phyloP scores from a whole-genome alignment of 2,329 filamentous ascomycete species.

The Fusarium stilboides region DNA sequence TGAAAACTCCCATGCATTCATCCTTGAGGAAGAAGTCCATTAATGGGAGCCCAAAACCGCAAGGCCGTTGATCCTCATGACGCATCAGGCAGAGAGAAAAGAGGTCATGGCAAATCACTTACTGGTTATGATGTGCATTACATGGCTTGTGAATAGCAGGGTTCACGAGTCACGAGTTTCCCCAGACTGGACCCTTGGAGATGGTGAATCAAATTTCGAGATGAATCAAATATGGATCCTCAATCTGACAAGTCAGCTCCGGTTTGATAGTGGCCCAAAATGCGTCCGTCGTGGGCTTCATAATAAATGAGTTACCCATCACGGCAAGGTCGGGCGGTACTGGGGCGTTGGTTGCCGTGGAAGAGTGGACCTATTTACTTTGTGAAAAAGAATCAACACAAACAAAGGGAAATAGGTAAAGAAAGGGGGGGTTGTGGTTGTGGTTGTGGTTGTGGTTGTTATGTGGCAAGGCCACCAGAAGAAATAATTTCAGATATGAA shows the following conservation, averaged over 20 bases:
- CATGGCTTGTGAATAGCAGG: slow-evolving; percentile 26
- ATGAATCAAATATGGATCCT: slow-evolving; percentile 29
- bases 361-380: slow-evolving; percentile 51
- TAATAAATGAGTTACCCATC: slow-evolving; percentile 47
- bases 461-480: slow-evolving; percentile 38
- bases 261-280: slow-evolving; percentile 29
- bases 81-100: neutral
- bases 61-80: neutral
- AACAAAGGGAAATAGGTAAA: slow-evolving; percentile 42
- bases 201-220: slow-evolving; percentile 23
- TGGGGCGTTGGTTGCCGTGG: slow-evolving; percentile 46
- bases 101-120: slow-evolving; percentile 9
- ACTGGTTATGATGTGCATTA: slow-evolving; percentile 26
- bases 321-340: slow-evolving; percentile 40
- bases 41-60: slow-evolving; percentile 4
- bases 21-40: slow-evolving; percentile 26
- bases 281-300: slow-evolving; percentile 35
- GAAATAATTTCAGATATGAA: slow-evolving; percentile 25
- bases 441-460: neutral
- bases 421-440: neutral
- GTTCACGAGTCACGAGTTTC: slow-evolving; percentile 22
- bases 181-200: slow-evolving; percentile 40
- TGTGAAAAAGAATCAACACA: slow-evolving; percentile 40
- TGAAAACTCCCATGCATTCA: no score
- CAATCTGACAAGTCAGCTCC: slow-evolving; percentile 36